Evolutionary conservation across 108 stramenopile genomes (phyloP).

Genomic region (Pseudonitzschia delicatissima): DNA sequence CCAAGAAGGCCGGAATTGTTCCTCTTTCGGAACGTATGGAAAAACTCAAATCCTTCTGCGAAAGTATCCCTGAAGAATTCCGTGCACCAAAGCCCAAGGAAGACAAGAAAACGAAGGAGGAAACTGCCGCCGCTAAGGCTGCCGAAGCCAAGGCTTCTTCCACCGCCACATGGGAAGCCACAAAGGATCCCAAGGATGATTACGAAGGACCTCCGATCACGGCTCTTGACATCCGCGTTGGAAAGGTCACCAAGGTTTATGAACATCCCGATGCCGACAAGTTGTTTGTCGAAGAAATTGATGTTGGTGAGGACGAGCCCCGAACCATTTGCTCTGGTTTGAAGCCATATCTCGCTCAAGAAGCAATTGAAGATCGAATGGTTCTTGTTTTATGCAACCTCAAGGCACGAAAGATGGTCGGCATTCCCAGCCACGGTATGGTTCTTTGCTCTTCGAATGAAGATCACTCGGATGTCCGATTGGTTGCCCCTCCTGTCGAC

Average conservation of each 20-base stretch:
- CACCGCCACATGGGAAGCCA: conserved; percentile 18
- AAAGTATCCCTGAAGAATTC: conserved; percentile 79
- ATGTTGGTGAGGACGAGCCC: conserved; percentile 93
- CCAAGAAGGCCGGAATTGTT: conserved; percentile 57
- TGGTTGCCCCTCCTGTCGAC: conserved; percentile 91
- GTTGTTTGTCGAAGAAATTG: conserved; percentile 98
- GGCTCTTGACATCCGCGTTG: conserved; percentile 90
- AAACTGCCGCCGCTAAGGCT: conserved; percentile 9
- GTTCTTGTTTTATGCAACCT: conserved; percentile 98
- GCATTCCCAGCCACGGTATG: conserved; percentile 97
- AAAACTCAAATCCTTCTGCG: conserved; percentile 62
- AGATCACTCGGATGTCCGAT: conserved; percentile 87
- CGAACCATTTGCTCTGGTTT: conserved; percentile 94
- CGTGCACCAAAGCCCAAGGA: conserved; percentile 28
- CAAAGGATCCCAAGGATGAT: conserved; percentile 57
- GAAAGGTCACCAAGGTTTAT: conserved; percentile 90
- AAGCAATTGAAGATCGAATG: conserved; percentile 84
- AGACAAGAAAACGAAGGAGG: conserved; percentile 15
- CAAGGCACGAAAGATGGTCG: conserved; percentile 93
- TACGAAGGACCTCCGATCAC: conserved; percentile 87
- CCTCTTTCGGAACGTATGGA: conserved; percentile 58
- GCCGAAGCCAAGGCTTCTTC: conserved; percentile 8
- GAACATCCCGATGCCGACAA: conserved; percentile 95
- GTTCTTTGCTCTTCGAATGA: conserved; percentile 91
- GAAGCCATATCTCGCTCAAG: conserved; percentile 70